A percentile compares a stretch with the other conserved stretches of the same genome.
Evolutionary conservation across 306 rosid species (phyloP).

Genomic region (Pueraria montana): DNA sequence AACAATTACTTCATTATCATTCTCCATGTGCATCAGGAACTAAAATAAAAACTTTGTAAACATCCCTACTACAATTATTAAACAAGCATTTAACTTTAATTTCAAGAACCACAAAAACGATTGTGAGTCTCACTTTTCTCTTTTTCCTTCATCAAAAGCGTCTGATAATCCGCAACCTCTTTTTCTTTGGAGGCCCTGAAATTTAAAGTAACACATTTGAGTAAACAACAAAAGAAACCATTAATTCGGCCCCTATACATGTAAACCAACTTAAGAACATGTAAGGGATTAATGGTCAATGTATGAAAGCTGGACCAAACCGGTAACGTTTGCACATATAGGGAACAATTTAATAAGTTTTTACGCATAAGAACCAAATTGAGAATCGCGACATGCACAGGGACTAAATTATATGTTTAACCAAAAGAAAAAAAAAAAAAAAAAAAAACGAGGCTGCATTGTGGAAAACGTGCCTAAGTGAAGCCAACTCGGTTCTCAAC

Average conservation of each 20-base stretch:
- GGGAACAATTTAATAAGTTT: neutral
- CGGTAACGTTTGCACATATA: neutral
- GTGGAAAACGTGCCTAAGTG: conserved; percentile 64
- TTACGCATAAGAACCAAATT: neutral
- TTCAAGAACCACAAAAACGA: conserved; percentile 16
- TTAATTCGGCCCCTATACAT: no score
- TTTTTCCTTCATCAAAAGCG: conserved; percentile 62
- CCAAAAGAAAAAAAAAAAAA: neutral
- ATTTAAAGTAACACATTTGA: conserved; percentile 41
- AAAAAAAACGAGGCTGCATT: neutral
- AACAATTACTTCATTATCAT: neutral
- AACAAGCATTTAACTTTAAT: neutral
- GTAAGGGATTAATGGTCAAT: neutral
- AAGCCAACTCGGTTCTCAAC: conserved; percentile 72
- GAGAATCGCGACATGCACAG: neutral
- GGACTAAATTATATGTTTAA: neutral
- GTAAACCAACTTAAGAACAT: no score
- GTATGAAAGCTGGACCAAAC: neutral
- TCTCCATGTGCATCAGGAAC: neutral
- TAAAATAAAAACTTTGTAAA: conserved; percentile 15
- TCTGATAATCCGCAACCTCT: conserved; percentile 65
- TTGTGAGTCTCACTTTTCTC: conserved; percentile 68
- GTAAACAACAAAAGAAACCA: conserved; percentile 17
- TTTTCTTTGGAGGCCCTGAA: conserved; percentile 70
- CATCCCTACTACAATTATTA: neutral